Evolutionary conservation across 345 rosid species (phyloP).

Genomic region (Cardamine resedifolia): DNA sequence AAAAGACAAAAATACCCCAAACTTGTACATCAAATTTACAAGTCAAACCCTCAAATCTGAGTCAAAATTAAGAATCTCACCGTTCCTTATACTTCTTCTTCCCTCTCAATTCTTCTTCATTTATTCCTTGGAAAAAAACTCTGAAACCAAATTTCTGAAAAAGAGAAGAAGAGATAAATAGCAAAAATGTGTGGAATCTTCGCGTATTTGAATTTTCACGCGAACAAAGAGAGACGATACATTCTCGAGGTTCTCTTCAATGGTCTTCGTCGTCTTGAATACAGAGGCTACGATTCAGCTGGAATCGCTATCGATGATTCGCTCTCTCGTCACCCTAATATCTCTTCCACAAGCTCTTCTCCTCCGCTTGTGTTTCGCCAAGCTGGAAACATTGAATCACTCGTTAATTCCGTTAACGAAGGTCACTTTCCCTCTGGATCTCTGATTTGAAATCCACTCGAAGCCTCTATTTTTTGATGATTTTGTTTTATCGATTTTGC

Average conservation of each 20-base stretch:
- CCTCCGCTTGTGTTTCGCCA: constrained; percentile 78
- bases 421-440: constrained; percentile 45
- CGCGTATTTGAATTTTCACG: constrained; percentile 83
- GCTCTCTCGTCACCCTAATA: constrained; percentile 30
- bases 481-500: constrained; percentile 13
- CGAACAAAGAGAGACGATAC: constrained; percentile 65
- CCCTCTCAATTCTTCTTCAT: constrained; percentile 35
- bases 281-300: constrained; percentile 94
- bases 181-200: constrained; percentile 87
- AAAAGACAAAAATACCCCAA: constrained; percentile 27
- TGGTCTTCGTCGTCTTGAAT: constrained; percentile 95
- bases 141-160: neutral
- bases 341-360: constrained; percentile 20
- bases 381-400: constrained; percentile 94
- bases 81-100: constrained; percentile 5
- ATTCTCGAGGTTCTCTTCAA: constrained; percentile 90
- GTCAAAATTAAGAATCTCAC: constrained; percentile 22
- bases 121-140: constrained; percentile 4
- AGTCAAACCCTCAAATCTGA: constrained; percentile 20
- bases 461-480: neutral
- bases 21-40: neutral
- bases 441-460: neutral
- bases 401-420: constrained; percentile 83
- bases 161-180: neutral
- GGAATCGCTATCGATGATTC: constrained; percentile 77